Conservation (phyloP, 495 filamentous ascomycete genomes). For the Aspergillus affinis region DNA sequence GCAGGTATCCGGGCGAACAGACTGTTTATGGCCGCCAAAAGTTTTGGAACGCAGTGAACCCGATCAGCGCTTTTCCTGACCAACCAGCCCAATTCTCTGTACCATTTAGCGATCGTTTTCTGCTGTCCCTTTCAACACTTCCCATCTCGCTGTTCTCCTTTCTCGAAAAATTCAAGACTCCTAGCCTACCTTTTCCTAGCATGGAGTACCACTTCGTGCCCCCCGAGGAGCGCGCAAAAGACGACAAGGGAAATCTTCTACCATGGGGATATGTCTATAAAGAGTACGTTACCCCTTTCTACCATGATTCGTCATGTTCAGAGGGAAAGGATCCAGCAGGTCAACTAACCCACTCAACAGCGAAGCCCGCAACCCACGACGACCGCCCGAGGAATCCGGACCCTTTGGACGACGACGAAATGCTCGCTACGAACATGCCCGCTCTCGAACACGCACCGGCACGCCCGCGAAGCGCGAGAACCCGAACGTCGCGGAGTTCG, state of each 20-base stretch:
- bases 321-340: not conserved
- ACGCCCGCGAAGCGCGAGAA: constrained; percentile 61
- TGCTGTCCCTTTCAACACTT: not conserved
- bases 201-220: constrained; percentile 70
- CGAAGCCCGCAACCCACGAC: constrained; percentile 48
- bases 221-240: constrained; percentile 60
- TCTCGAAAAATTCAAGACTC: not conserved
- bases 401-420: constrained; percentile 60
- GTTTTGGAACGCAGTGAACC: constrained; percentile 14
- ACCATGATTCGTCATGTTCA: constrained; percentile 14
- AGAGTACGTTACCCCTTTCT: constrained; percentile 44
- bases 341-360: constrained; percentile 24
- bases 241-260: constrained; percentile 57
- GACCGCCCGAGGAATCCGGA: constrained; percentile 59
- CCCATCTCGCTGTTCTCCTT: not conserved
- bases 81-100: not conserved
- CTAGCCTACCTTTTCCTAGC: constrained; percentile 5
- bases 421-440: constrained; percentile 48
- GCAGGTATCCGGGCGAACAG: constrained; percentile 24
- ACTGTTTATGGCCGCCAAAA: constrained; percentile 29
- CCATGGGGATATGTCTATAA: constrained; percentile 64
- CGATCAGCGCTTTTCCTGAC: constrained; percentile 2
- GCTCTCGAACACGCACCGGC: constrained; percentile 57
- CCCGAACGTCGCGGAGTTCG: constrained; percentile 53
- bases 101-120: not conserved